Conservation (phyloP, 176 grass and related monocot genomes). For the Neostapfia colusana region DNA sequence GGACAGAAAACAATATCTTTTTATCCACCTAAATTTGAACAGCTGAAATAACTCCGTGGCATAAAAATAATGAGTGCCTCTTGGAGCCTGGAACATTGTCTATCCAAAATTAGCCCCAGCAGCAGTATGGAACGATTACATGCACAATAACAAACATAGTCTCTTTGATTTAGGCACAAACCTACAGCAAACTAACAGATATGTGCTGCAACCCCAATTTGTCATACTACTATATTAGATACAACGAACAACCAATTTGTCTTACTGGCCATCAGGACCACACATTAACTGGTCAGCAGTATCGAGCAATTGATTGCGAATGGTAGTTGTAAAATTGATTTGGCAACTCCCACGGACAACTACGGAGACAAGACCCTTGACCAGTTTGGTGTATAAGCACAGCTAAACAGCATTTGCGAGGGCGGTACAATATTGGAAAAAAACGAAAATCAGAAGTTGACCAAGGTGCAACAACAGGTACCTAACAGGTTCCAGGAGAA, state of each 20-base stretch:
- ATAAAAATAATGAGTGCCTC: too few species aligned
- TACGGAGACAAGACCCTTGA: neutral
- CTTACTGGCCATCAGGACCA: neutral
- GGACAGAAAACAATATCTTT: neutral
- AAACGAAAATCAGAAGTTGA: neutral
- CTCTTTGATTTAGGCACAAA: neutral
- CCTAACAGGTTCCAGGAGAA: neutral
- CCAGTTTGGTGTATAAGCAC: neutral
- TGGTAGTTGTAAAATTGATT: slow-evolving; percentile 26
- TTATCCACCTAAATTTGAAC: too few species aligned
- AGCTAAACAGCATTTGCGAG: neutral
- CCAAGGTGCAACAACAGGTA: neutral
- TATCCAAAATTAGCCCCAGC: too few species aligned
- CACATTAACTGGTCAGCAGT: neutral
- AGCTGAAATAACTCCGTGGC: too few species aligned
- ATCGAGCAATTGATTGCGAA: slow-evolving; percentile 13
- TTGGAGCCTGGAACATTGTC: too few species aligned
- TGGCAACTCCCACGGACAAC: neutral
- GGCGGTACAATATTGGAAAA: neutral
- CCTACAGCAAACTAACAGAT: neutral
- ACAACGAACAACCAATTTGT: too few species aligned
- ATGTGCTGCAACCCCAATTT: neutral
- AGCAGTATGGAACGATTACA: neutral
- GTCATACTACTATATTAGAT: neutral
- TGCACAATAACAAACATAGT: neutral